These are phyloP conservation scores for Baorangia bicolor DNA, from an alignment of 768 basidiomycete genomes.

Conservation along the genomic window DNA sequence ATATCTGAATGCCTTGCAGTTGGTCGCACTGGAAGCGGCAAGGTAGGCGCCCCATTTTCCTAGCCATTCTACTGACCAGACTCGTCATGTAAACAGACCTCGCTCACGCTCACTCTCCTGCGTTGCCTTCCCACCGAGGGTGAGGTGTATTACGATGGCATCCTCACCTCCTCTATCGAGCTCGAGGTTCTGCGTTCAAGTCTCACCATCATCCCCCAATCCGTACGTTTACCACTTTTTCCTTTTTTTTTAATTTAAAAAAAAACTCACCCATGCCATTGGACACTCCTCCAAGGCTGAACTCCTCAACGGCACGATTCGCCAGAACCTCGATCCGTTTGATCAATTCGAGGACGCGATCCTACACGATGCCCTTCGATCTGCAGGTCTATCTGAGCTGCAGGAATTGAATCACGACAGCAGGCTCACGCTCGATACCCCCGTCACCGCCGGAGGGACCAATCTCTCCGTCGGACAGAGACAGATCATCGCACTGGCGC, in stretches of 20 bases:
- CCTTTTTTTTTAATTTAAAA: too few species aligned
- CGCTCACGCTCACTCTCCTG: conserved; percentile 50
- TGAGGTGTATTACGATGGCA: conserved; percentile 53
- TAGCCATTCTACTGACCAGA: background rate
- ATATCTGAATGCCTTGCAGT: background rate
- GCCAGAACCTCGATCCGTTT: conserved; percentile 52
- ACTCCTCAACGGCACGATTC: conserved; percentile 43
- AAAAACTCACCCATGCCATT: background rate
- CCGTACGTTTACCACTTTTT: background rate
- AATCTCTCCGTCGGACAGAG: conserved; percentile 46
- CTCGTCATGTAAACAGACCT: conserved; percentile 34
- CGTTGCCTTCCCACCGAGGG: conserved; percentile 51
- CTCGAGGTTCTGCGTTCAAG: conserved; percentile 54
- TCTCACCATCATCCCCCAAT: conserved; percentile 59
- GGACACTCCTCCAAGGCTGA: conserved; percentile 28
- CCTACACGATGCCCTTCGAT: conserved; percentile 39
- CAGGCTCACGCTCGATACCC: conserved; percentile 43
- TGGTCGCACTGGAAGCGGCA: conserved; percentile 10
- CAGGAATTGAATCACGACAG: conserved; percentile 27
- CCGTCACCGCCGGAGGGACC: conserved; percentile 37
- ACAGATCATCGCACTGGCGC: conserved; percentile 47
- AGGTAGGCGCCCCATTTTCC: background rate
- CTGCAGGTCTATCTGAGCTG: conserved; percentile 37
- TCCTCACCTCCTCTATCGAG: conserved; percentile 47
- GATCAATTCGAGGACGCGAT: conserved; percentile 45